A percentile compares a stretch with the other conserved stretches of the same genome.
Conservation (phyloP, 2,329 filamentous ascomycete genomes). For the Elsinoe australis region DNA sequence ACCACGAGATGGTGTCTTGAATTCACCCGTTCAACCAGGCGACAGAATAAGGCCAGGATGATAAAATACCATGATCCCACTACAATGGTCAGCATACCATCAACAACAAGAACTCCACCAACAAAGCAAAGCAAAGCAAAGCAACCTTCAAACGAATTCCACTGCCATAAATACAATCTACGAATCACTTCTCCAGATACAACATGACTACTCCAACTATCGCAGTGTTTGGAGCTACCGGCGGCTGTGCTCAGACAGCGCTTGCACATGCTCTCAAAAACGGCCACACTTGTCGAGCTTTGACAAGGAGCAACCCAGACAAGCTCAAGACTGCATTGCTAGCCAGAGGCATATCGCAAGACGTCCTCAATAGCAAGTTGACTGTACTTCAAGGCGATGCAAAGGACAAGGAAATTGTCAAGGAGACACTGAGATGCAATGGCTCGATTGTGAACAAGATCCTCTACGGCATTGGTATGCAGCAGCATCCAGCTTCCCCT, state of each 20-base stretch:
- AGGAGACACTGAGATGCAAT: constrained; percentile 29
- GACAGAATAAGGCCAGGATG: no score
- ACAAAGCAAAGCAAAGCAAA: not conserved
- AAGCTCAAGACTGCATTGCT: constrained; percentile 42
- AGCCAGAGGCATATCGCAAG: constrained; percentile 33
- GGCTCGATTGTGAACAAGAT: constrained; percentile 37
- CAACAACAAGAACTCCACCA: constrained; percentile 1
- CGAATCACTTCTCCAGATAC: not conserved
- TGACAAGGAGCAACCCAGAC: constrained; percentile 41
- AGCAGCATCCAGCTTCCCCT: constrained; percentile 20
- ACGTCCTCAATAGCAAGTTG: constrained; percentile 35
- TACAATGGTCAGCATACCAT: no score
- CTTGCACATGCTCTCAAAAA: constrained; percentile 40
- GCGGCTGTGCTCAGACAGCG: constrained; percentile 39
- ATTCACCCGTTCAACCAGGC: no score
- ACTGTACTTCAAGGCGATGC: constrained; percentile 44
- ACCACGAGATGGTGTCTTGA: no score
- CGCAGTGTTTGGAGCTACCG: constrained; percentile 48
- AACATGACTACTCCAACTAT: constrained; percentile 28
- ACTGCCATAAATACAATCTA: not conserved
- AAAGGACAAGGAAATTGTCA: constrained; percentile 37
- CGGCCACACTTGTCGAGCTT: constrained; percentile 40
- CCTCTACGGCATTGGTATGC: constrained; percentile 42
- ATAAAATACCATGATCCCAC: no score
- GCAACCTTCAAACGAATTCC: not conserved